Evolutionary conservation across 164 flowering plant genomes (phyloP), one percentile per base, ranked within the genome.

Genomic region (Platanus orientalis): DNA sequence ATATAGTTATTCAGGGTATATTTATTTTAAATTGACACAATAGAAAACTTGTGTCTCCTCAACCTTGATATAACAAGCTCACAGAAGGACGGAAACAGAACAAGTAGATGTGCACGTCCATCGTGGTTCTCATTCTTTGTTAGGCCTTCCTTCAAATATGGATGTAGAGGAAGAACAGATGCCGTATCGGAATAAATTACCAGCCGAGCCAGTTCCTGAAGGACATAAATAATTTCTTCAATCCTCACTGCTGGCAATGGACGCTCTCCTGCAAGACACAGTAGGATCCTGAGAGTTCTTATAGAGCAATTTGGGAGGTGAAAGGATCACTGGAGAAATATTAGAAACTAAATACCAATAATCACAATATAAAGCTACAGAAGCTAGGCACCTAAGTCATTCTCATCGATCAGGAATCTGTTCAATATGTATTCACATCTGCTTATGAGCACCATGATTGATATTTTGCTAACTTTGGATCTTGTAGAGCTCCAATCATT

Each of bases 41-140:
- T 36, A 9, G 36, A 36, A 36, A 14, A 36, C 42, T 36, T 34
- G 39, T 21, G 14, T 27, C 19, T 26, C 32, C 12, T 64, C 69
- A 66, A 92, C 99, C 99, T 92, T 69, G 97, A 83, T 61, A 78
- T 54, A 52, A 95, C 89, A 54, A 95, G 92, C 73, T 92, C 97
- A 62, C 94, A 90, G 4, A 95, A 75, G 56, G 96, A 74, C 48
- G 97, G 92, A 58, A 80, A 85, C 10, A 95, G 80, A 56, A 80
- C 79, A 58, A 90, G 76, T 30, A 95, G 84, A 73, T 95, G 99
- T 4, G 87, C 76, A 30, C 79, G 94, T 11, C 72, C 72, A 50
- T 69, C 71, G 21, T 60, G 59, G 53, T 65, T 72, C 48, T 79
- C 74, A 36, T 75, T 69, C 45, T 63, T 74, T 5, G 70, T 32